Base-by-base conservation (phyloP, 1,139 yeast genomes). In the Debaryomyces psychrophilus region DNA sequence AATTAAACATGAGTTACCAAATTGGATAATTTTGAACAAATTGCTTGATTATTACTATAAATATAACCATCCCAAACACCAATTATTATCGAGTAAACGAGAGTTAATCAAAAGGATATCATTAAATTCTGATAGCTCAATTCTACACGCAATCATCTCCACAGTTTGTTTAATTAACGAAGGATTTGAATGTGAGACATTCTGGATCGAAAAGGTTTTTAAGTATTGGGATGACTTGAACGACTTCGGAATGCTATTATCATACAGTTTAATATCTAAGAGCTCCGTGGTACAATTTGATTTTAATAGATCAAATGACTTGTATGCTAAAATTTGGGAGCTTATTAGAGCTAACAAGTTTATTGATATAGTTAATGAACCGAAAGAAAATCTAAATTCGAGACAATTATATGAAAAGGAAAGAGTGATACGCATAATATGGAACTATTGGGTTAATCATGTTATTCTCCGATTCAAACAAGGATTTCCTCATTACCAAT, bases 11-110 rank as follows among this genome's bases (percentile, higher is more conserved):
- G 79, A 74, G 9, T 60, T 82, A 20, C 87, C 87, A 1, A 52
- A 66, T 8, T 68, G 75, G 69, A 56, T 57, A 18, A 61, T 66
- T 0, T 60, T 79, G 6, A 61, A 64, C 37, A 55, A 62, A 9
- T 54, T 79, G 33, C 55, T 81, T 42, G 81, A 79, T 49, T 59
- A 73, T 17, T 82, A 75, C 56, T 82, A 77, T 56, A 66, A 71
- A 37, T 76, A 73, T 54, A 62, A 69, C 36, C 82, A 81, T 45
- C 73, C 79, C 6, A 65, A 69, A 35, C 72, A 76, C 46, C 71
- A 77, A 40, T 57, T 78, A 12, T 58, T 81, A 8, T 79, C 82
- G 1, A 68, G 78, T 17, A 73, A 72, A 47, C 51, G 59, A 2
- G 53, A 64, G 4, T 63, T 79, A 29, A 50, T 77, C 12, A 56